phyloP scores from a whole-genome alignment of 169 alveolate genomes.

The Eimeria sp. region DNA sequence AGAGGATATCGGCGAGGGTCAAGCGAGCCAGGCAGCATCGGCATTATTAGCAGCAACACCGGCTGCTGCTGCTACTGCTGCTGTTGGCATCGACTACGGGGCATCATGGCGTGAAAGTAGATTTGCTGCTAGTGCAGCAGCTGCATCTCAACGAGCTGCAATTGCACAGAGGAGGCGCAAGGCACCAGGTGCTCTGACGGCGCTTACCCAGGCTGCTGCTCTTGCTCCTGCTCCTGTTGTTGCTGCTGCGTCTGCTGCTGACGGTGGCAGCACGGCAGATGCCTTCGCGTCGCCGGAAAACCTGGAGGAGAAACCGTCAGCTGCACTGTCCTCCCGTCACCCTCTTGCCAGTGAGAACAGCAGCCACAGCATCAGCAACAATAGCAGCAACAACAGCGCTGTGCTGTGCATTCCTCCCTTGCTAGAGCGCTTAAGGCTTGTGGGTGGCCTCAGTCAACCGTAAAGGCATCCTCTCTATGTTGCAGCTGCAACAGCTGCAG shows the following conservation, averaged over 20 bases:
- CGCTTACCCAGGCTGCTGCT: background rate
- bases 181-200: background rate
- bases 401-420: background rate
- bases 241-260: conserved; percentile 53
- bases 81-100: background rate
- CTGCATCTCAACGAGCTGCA: background rate
- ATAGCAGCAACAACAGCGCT: conserved; percentile 63
- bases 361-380: conserved; percentile 76
- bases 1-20: background rate
- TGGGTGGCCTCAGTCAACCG: conserved; percentile 2
- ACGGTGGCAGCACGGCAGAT: background rate
- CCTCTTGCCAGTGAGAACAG: background rate
- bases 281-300: background rate
- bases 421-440: conserved; percentile 32
- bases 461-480: background rate
- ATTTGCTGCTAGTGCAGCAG: conserved; percentile 43
- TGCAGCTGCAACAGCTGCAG: conserved; percentile 22
- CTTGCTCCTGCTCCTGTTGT: conserved; percentile 3
- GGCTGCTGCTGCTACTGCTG: conserved; percentile 29
- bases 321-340: background rate
- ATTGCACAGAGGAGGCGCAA: background rate
- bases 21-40: background rate
- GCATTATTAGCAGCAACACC: background rate
- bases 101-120: conserved; percentile 23
- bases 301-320: background rate